Percentiles rank a stretch among this genome's conserved stretches.
Conservation (phyloP, 1,284 basidiomycete species). For the Butyriboletus appendiculatus region DNA sequence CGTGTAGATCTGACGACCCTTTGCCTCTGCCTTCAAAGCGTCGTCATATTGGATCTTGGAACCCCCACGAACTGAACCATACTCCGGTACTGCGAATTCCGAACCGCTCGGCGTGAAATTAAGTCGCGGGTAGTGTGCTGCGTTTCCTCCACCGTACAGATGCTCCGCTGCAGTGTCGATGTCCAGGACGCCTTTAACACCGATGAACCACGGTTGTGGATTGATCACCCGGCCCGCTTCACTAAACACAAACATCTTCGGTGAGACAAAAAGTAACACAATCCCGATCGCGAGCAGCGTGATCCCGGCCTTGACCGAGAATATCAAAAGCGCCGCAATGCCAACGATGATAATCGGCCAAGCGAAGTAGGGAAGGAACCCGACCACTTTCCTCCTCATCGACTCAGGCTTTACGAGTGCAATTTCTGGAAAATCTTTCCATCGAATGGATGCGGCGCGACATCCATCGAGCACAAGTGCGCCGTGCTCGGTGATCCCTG, state of each 20-base stretch:
- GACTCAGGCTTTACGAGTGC: slow-evolving; percentile 10
- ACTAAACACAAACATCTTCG: background rate
- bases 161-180: background rate
- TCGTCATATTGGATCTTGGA: background rate
- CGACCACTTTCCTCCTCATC: slow-evolving; percentile 8
- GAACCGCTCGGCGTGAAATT: slow-evolving; percentile 16
- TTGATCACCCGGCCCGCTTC: slow-evolving; percentile 7
- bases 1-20: slow-evolving; percentile 5
- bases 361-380: slow-evolving; percentile 10
- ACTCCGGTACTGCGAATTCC: slow-evolving; percentile 1
- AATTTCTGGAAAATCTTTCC: slow-evolving; percentile 21
- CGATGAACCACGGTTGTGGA: slow-evolving; percentile 17
- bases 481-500: slow-evolving; percentile 19
- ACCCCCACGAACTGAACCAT: background rate
- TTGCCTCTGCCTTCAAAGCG: background rate
- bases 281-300: background rate
- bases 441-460: slow-evolving; percentile 15
- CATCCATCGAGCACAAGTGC: slow-evolving; percentile 22
- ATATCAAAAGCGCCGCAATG: background rate
- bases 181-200: slow-evolving; percentile 14
- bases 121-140: slow-evolving; percentile 3
- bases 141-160: slow-evolving; percentile 14
- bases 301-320: background rate
- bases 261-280: background rate
- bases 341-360: slow-evolving; percentile 1